Conservation (phyloP, 805 yeast genomes). For the Priceomyces medius region DNA sequence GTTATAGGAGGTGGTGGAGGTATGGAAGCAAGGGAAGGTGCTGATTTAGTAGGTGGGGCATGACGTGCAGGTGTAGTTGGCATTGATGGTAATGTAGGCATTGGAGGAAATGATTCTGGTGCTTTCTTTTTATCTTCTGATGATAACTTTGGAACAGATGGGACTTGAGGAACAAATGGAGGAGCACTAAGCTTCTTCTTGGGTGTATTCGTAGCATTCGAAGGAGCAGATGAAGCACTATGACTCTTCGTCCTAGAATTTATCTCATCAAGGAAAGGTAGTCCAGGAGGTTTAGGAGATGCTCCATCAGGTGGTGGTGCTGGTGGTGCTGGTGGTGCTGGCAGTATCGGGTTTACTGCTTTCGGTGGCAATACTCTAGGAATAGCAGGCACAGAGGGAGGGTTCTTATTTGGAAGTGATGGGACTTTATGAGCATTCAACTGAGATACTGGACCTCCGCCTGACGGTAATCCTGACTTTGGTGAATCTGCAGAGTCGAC, state of each 20-base stretch:
- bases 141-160: slow-evolving; percentile 1
- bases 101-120: slow-evolving; percentile 25
- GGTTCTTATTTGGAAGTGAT: slow-evolving; percentile 20
- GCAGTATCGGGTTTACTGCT: slow-evolving; percentile 5
- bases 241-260: neutral
- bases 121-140: slow-evolving; percentile 13
- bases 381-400: slow-evolving; percentile 20
- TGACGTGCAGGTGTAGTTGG: slow-evolving; percentile 28
- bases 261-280: slow-evolving; percentile 10
- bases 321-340: slow-evolving; percentile 16
- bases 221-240: neutral
- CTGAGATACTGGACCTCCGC: slow-evolving; percentile 20
- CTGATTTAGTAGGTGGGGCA: slow-evolving; percentile 29
- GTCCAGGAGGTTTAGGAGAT: slow-evolving; percentile 18
- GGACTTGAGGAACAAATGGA: neutral
- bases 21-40: slow-evolving; percentile 19
- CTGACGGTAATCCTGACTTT: slow-evolving; percentile 5
- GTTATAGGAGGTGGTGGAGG: slow-evolving; percentile 22
- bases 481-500: slow-evolving; percentile 34
- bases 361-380: slow-evolving; percentile 16
- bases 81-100: slow-evolving; percentile 20
- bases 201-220: neutral
- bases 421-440: slow-evolving; percentile 12
- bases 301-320: slow-evolving; percentile 26
- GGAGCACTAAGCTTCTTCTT: neutral